Evolutionary conservation across 805 yeast genomes (phyloP).

Genomic region (Hanseniaspora mollemarum): DNA sequence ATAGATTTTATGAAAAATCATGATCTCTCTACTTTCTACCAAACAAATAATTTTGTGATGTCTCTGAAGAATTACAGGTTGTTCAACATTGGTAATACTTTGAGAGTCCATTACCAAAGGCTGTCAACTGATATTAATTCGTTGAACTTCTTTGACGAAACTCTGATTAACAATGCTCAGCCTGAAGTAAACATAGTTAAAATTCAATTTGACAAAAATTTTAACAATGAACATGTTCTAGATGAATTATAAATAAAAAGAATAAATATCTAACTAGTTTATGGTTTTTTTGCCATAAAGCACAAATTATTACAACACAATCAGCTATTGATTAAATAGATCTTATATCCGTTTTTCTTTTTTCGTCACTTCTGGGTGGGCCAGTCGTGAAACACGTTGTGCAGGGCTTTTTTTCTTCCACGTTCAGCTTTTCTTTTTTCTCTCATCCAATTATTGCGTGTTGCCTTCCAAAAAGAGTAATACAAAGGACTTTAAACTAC

Average conservation of each 20-base stretch:
- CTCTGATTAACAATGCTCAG: conserved; percentile 83
- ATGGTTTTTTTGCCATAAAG: too few species aligned
- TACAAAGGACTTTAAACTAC: too few species aligned
- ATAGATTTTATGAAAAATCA: conserved; percentile 44
- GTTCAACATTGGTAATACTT: conserved; percentile 60
- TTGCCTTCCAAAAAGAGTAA: too few species aligned
- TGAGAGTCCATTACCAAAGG: conserved; percentile 76
- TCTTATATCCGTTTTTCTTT: too few species aligned
- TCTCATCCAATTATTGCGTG: too few species aligned
- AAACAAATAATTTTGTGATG: conserved; percentile 42
- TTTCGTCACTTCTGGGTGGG: too few species aligned
- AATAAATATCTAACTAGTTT: too few species aligned
- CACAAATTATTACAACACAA: too few species aligned
- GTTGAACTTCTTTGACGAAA: conserved; percentile 78
- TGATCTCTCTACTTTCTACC: conserved; percentile 57
- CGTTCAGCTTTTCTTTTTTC: too few species aligned
- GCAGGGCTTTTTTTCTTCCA: too few species aligned
- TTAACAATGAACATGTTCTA: conserved; percentile 3
- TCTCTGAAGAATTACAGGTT: conserved; percentile 59
- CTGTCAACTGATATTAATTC: conserved; percentile 71
- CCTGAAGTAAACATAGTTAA: conserved; percentile 5
- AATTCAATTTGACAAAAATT: background rate
- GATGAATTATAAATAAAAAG: conserved; percentile 17
- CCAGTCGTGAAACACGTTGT: too few species aligned
- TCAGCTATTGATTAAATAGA: too few species aligned